These are phyloP conservation scores for Bassia scoparia DNA, from an alignment of 148 eudicot species.

Conservation along the genomic window DNA sequence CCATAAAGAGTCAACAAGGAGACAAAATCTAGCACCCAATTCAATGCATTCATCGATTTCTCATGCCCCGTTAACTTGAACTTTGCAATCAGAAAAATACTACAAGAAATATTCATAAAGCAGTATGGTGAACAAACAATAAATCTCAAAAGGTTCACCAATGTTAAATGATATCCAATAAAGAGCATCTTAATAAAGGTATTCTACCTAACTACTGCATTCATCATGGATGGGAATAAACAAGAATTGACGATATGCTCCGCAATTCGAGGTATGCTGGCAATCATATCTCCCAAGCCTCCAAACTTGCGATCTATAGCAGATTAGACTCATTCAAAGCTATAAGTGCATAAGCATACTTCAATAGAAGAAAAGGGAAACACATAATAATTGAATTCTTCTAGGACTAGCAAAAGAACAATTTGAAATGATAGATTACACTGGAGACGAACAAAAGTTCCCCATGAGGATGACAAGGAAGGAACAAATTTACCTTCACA, in stretches of 20 bases:
- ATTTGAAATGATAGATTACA: conserved; percentile 76
- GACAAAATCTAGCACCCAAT: too few relatives aligned
- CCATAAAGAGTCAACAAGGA: too few relatives aligned
- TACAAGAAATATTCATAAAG: too few relatives aligned
- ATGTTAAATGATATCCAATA: too few relatives aligned
- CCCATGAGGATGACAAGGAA: conserved; percentile 93
- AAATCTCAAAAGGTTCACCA: too few relatives aligned
- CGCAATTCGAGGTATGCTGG: conserved; percentile 55
- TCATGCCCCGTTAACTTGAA: too few relatives aligned
- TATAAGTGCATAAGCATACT: neutral
- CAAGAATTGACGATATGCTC: conserved; percentile 72
- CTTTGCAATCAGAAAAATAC: too few relatives aligned
- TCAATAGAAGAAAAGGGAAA: neutral
- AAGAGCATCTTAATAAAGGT: too few relatives aligned
- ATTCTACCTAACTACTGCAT: too few relatives aligned
- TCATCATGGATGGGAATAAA: conserved; percentile 93
- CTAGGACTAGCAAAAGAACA: conserved; percentile 70
- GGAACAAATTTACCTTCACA: conserved; percentile 91
- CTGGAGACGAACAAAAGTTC: conserved; percentile 80
- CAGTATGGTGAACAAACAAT: too few relatives aligned
- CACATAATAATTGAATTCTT: conserved; percentile 20
- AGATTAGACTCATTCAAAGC: conserved; percentile 13
- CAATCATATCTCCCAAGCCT: conserved; percentile 85
- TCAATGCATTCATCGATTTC: too few relatives aligned
- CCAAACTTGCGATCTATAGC: conserved; percentile 71